Evolutionary conservation across 805 yeast genomes (phyloP).

Genomic region (Candida railenensis): DNA sequence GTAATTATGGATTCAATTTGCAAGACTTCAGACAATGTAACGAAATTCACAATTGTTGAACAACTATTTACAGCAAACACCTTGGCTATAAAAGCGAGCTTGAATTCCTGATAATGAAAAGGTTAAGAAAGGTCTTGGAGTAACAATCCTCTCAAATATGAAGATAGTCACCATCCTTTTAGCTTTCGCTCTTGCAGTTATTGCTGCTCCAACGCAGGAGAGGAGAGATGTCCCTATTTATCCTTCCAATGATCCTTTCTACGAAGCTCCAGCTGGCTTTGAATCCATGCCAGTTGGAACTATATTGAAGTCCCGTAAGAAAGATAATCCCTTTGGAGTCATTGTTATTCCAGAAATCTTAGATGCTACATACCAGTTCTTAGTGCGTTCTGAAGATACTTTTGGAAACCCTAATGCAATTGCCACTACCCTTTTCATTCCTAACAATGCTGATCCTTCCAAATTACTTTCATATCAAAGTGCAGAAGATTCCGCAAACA

Average conservation of each 20-base stretch:
- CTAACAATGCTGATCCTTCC: conserved; percentile 21
- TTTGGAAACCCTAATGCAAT: conserved; percentile 18
- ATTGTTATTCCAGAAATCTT: conserved; percentile 8
- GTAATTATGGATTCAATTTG: no score
- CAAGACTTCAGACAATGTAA: no score
- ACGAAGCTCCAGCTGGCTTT: conserved; percentile 2
- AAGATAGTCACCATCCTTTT: neutral
- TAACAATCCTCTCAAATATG: neutral
- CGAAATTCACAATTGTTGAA: no score
- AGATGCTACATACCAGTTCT: conserved; percentile 15
- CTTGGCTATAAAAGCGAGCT: neutral
- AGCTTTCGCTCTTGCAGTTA: neutral
- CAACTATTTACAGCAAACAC: no score
- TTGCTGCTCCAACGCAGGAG: conserved; percentile 48
- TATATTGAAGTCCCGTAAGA: conserved; percentile 9
- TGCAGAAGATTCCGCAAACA: conserved; percentile 20
- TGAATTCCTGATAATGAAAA: no score
- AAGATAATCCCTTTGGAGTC: conserved; percentile 9
- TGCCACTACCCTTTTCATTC: conserved; percentile 21
- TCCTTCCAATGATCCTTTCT: conserved; percentile 6
- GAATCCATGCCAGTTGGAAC: conserved; percentile 5
- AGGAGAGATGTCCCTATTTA: conserved; percentile 49
- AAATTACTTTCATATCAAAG: conserved; percentile 19
- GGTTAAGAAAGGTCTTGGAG: no score
- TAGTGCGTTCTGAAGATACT: conserved; percentile 17